Conservation (phyloP, 2,329 filamentous ascomycete species). For the Fusarium phyllophilum region DNA sequence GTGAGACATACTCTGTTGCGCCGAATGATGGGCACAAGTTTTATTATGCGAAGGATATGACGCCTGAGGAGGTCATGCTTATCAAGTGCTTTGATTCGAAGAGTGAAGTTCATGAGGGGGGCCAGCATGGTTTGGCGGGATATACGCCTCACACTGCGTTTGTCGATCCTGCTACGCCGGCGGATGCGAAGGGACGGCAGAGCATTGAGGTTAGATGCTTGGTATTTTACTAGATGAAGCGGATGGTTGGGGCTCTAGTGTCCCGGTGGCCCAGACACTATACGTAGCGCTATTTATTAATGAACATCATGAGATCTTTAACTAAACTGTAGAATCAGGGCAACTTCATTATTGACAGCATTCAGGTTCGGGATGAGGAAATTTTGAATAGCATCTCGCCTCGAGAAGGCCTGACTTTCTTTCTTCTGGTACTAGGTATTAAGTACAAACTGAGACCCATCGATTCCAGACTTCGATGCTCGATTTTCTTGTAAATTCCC, state of each 20-base stretch:
- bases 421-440: not conserved
- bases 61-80: conserved; percentile 42
- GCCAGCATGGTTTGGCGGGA: conserved; percentile 31
- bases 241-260: accelerated
- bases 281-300: not conserved
- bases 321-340: accelerated
- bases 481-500: too few relatives aligned
- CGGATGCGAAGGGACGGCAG: conserved; percentile 36
- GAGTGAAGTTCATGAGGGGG: conserved; percentile 37
- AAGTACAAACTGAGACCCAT: not conserved
- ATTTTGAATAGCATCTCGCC: not conserved
- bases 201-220: conserved; percentile 43
- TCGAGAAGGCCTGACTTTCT: accelerated
- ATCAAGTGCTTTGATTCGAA: conserved; percentile 45
- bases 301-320: not conserved
- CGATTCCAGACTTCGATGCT: not conserved
- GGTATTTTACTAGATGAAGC: conserved; percentile 31
- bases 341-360: accelerated
- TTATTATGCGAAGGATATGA: conserved; percentile 44
- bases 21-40: conserved; percentile 37
- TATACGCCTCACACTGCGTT: conserved; percentile 43
- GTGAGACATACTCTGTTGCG: conserved; percentile 36
- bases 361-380: not conserved
- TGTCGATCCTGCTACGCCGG: conserved; percentile 35
- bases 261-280: not conserved